These are phyloP conservation scores for Bipolaris oryzae DNA, from an alignment of 2,329 filamentous ascomycete species.

Conservation along the genomic window DNA sequence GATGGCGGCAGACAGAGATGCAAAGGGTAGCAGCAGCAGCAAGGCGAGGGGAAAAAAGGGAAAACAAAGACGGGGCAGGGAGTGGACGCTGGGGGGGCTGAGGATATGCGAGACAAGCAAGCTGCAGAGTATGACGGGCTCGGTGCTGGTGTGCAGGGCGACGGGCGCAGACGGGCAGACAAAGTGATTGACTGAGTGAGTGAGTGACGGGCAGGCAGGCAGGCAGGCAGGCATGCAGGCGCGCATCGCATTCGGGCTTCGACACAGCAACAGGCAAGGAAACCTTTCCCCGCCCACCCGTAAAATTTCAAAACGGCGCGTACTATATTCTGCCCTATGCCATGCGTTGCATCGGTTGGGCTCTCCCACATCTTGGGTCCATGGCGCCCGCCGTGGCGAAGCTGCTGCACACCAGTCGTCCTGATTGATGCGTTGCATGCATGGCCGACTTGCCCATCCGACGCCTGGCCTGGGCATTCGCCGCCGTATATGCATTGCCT, in stretches of 20 bases:
- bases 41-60: neutral
- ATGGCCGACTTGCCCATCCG: slow-evolving; percentile 2
- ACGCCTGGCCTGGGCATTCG: neutral
- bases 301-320: slow-evolving; percentile 33
- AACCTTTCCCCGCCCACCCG: slow-evolving; percentile 27
- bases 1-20: neutral
- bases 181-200: no score
- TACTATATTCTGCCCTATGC: slow-evolving; percentile 31
- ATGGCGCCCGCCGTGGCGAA: neutral
- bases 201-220: neutral
- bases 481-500: neutral
- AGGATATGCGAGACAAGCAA: slow-evolving; percentile 17
- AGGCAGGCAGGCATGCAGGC: slow-evolving; percentile 14
- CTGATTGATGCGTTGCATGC: slow-evolving; percentile 8
- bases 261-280: slow-evolving; percentile 14
- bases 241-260: slow-evolving; percentile 32
- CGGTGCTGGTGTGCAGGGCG: slow-evolving; percentile 14
- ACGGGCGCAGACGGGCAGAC: slow-evolving; percentile 1
- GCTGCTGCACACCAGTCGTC: neutral
- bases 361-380: slow-evolving; percentile 1
- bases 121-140: slow-evolving; percentile 21
- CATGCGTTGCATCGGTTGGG: slow-evolving; percentile 35
- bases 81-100: slow-evolving; percentile 6
- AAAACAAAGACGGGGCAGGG: slow-evolving; percentile 6
- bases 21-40: neutral